Conservation (phyloP, 139 green algal species). For the Mychonastes homosphaera region DNA sequence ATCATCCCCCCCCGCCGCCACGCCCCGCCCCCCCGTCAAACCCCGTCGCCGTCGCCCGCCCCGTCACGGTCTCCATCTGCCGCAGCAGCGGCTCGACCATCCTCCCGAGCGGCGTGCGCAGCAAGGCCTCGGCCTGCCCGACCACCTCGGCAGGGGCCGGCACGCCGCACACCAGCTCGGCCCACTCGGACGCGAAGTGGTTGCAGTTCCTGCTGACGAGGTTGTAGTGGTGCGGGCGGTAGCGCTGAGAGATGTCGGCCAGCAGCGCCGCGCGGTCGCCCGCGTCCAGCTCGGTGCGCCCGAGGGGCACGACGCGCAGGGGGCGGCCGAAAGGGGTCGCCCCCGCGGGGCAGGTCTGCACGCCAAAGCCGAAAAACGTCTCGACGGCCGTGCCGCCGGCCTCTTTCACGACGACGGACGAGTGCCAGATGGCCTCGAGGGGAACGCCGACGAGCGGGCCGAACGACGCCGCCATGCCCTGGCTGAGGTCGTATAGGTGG, state of each 20-base stretch:
- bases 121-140: constrained; percentile 17
- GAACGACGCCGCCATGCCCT: constrained; percentile 45
- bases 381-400: no score
- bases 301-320: constrained; percentile 36
- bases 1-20: no score
- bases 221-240: constrained; percentile 35
- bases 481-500: constrained; percentile 68
- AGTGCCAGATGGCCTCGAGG: constrained; percentile 54
- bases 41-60: constrained; percentile 22
- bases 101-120: constrained; percentile 25
- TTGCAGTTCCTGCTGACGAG: constrained; percentile 73
- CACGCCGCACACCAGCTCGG: constrained; percentile 41
- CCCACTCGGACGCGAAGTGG: constrained; percentile 55
- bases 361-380: constrained; percentile 44
- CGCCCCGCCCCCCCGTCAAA: constrained; percentile 7
- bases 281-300: constrained; percentile 20
- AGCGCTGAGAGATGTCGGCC: constrained; percentile 2
- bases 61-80: constrained; percentile 24
- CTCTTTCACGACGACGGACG: constrained; percentile 41
- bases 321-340: constrained; percentile 48
- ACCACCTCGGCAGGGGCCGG: constrained; percentile 28
- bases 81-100: constrained; percentile 28
- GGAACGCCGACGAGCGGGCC: neutral
- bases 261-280: neutral
- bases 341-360: constrained; percentile 35